These are phyloP conservation scores for Martiniozyma asiatica DNA, from an alignment of 1,139 yeast species.

Conservation along the genomic window DNA sequence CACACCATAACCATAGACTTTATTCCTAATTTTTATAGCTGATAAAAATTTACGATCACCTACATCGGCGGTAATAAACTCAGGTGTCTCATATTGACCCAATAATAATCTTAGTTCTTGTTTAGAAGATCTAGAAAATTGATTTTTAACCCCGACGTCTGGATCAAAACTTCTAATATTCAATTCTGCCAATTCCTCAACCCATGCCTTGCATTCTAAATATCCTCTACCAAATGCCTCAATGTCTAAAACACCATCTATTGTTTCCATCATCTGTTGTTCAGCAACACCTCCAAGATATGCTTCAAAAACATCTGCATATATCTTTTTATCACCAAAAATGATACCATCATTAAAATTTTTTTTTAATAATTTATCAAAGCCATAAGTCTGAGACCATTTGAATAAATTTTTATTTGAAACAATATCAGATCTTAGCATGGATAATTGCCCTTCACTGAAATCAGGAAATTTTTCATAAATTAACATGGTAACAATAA, in stretches of 20 bases:
- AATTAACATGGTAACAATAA: slow-evolving; percentile 53
- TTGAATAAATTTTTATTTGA: slow-evolving; percentile 59
- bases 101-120: slow-evolving; percentile 64
- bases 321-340: slow-evolving; percentile 38
- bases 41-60: slow-evolving; percentile 27
- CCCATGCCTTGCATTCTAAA: slow-evolving; percentile 45
- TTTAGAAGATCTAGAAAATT: slow-evolving; percentile 51
- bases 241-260: slow-evolving; percentile 21
- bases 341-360: slow-evolving; percentile 27
- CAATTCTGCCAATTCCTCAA: slow-evolving; percentile 40
- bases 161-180: slow-evolving; percentile 25
- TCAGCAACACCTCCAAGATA: slow-evolving; percentile 61
- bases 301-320: slow-evolving; percentile 78
- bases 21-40: slow-evolving; percentile 42
- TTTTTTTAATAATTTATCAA: slow-evolving; percentile 48
- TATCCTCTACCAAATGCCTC: slow-evolving; percentile 35
- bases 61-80: slow-evolving; percentile 41
- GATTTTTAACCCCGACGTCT: slow-evolving; percentile 26
- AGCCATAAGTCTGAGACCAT: slow-evolving; percentile 58
- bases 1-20: slow-evolving; percentile 41
- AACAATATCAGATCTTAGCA: slow-evolving; percentile 55
- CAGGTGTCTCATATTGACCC: slow-evolving; percentile 62
- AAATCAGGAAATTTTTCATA: slow-evolving; percentile 57
- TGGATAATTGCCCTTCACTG: slow-evolving; percentile 70
- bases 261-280: slow-evolving; percentile 11